Evolutionary conservation across 1,284 basidiomycete species (phyloP), one percentile per base, ranked within the genome.

Genomic region (Heterobasidion parviporum): DNA sequence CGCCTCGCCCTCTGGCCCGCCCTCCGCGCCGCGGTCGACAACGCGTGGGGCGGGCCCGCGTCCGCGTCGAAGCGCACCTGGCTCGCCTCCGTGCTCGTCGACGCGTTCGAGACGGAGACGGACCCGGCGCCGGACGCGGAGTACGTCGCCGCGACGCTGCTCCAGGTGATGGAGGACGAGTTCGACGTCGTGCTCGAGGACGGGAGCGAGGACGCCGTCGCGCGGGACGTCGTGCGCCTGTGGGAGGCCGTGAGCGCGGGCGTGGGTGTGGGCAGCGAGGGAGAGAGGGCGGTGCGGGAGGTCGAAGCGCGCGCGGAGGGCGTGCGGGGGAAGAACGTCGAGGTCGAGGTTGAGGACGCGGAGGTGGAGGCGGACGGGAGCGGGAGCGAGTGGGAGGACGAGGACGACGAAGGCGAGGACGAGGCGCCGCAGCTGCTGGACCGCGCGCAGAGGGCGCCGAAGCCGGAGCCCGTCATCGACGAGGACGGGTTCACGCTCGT

Each of bases 401-500:
- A 73, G 54, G 72, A 47, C 10, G 46, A 26, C n/a, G 49, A 50
- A 6, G 34, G 53, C 32, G 74, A 73, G 33, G 79, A 78, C 6
- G 77, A 77, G 52, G 79, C 73, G 5, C 87, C 87, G 3, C 73
- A 78, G 63, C 70, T 89, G 36, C 65, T 87, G 6, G 67, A 68
- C 18, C 41, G 64, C 61, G 8, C 69, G 43, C 52, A 65, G 47
- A 62, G 60, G 26, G 60, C 65, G 57, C 68, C 68, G 46, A 74
- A 70, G 55, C 70, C 78, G 50, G 85, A 87, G 65, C 85, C 85
- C 0, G 79, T 88, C 54, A 77, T 94, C 0, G 93, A 94, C 63
- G 89, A 92, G 57, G 92, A 95, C 57, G 93, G 93, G 1, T 95
- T 96, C 65, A 91, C 86, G 1, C 66, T 87, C 47, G 90, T 95